Conservation (phyloP, 345 rosid species). For the Euclidium syriacum region DNA sequence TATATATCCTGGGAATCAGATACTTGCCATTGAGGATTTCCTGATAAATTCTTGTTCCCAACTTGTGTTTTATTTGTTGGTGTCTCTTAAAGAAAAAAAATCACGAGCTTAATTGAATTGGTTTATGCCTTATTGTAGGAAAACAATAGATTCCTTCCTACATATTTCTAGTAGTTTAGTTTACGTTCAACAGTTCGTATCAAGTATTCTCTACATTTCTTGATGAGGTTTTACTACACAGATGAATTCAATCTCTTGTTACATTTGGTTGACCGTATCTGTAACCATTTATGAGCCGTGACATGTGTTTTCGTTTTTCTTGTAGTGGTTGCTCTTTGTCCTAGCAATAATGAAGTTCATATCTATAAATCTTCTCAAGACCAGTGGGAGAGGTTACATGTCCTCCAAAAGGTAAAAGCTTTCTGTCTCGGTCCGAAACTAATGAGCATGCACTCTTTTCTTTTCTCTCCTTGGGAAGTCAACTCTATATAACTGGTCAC, state of each 20-base stretch:
- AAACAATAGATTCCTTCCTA: not conserved
- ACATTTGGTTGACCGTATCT: not conserved
- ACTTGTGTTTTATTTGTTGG: not conserved
- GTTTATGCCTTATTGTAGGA: not conserved
- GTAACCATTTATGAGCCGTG: not conserved
- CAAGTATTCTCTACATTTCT: not conserved
- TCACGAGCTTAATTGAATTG: not conserved
- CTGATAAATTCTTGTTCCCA: not conserved
- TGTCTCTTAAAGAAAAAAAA: no score
- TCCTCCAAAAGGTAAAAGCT: constrained; percentile 68
- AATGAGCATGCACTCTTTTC: not conserved
- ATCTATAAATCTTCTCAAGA: constrained; percentile 66
- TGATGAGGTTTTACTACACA: not conserved
- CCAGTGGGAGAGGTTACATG: constrained; percentile 85
- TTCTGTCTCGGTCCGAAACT: not conserved
- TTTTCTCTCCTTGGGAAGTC: not conserved
- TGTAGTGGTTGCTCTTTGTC: constrained; percentile 92
- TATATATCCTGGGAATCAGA: no score
- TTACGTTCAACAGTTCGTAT: constrained; percentile 1
- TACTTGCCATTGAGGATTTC: not conserved
- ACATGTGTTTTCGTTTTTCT: not conserved
- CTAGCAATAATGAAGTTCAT: constrained; percentile 90
- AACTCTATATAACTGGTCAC: no score
- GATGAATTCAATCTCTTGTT: not conserved
- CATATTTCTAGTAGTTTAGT: not conserved